Conservation (phyloP, 495 filamentous ascomycete species). For the Aspergillus sclerotiicarbonarius region DNA sequence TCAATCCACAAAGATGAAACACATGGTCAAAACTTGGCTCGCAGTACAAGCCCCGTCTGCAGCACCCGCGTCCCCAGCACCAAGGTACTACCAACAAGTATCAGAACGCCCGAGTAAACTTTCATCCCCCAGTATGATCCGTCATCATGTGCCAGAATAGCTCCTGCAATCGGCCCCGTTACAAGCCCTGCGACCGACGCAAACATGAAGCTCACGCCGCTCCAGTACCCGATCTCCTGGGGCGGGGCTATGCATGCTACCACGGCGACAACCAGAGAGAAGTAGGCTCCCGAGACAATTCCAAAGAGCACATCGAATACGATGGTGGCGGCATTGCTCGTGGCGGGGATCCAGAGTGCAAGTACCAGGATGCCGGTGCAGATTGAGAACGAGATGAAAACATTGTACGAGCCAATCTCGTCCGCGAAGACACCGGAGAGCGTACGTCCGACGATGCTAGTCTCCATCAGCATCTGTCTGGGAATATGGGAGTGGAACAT, state of each 20-base stretch:
- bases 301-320: constrained; percentile 32
- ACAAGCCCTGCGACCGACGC: constrained; percentile 44
- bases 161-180: constrained; percentile 64
- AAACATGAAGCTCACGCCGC: constrained; percentile 22
- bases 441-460: constrained; percentile 30
- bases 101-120: constrained; percentile 25
- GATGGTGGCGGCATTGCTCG: constrained; percentile 22
- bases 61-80: constrained; percentile 16
- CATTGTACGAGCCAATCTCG: constrained; percentile 33
- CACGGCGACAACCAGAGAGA: constrained; percentile 28
- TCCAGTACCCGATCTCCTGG: constrained; percentile 28
- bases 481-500: neutral
- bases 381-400: constrained; percentile 21
- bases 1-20: neutral
- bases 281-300: constrained; percentile 33
- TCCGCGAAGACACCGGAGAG: constrained; percentile 31
- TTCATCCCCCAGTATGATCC: constrained; percentile 25
- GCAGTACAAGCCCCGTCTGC: constrained; percentile 14
- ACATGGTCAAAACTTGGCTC: constrained; percentile 16
- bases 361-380: constrained; percentile 28
- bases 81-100: constrained; percentile 18
- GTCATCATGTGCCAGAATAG: constrained; percentile 18
- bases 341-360: constrained; percentile 34
- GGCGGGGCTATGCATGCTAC: constrained; percentile 28
- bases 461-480: neutral